Conservation (phyloP, 768 basidiomycete genomes). For the Trichaptum fuscoviolaceum region DNA sequence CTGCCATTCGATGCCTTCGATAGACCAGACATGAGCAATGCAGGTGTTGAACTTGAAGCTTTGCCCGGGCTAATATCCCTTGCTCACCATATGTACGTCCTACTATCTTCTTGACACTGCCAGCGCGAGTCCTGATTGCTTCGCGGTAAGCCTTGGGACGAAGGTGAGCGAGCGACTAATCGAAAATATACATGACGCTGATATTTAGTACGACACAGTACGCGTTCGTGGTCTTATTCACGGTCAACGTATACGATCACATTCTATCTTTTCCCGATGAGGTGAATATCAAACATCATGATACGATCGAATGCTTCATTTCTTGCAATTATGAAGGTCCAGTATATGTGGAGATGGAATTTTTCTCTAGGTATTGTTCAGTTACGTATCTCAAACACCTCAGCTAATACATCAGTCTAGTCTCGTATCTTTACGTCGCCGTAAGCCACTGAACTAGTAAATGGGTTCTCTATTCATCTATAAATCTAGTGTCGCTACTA, state of each 20-base stretch:
- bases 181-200: neutral
- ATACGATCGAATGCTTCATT: neutral
- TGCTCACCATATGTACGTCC: neutral
- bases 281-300: neutral
- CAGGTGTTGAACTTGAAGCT: neutral
- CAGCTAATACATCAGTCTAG: neutral
- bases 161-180: neutral
- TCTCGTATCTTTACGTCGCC: neutral
- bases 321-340: neutral
- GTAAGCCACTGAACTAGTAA: neutral
- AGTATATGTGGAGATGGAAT: neutral
- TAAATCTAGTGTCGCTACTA: neutral
- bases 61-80: neutral
- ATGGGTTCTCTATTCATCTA: neutral
- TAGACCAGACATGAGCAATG: neutral
- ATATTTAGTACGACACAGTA: neutral
- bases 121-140: neutral
- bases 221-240: neutral
- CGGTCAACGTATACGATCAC: neutral
- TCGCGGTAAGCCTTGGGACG: neutral
- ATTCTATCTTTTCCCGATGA: neutral
- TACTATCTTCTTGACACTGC: neutral
- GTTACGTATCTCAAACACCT: neutral
- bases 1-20: neutral
- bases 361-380: neutral